Evolutionary conservation across 768 basidiomycete genomes (phyloP), one percentile per base, ranked within the genome.

Genomic region (Cubamyces sp.): DNA sequence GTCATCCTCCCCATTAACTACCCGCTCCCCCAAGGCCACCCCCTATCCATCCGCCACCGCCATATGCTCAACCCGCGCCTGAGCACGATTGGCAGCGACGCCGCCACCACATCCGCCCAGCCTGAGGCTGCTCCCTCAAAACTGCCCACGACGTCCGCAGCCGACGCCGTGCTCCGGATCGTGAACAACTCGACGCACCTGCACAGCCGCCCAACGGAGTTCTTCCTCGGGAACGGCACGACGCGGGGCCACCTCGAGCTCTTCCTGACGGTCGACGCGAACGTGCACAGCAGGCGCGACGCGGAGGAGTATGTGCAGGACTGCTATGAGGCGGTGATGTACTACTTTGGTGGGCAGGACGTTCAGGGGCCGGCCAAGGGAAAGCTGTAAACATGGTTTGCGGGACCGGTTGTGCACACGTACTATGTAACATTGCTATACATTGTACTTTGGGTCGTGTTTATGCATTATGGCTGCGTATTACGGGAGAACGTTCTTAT

Each of bases 251-350:
- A 72, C 39, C 59, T 86, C 40, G 58, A 59, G 1, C 48, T 84
- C 25, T 57, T 66, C 15, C 46, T 75, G 4, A 77, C 56, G 64
- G 81, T 74, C 65, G 84, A 86, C 50, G 71, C 68, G 6, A 82
- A 85, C 64, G 79, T 81, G 4, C 84, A 77, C 48, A 75, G 79
- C 2, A 72, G 75, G 5, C 72, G 57, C 1, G 62, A 79, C 9
- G 74, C 83, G 6, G 66, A 56, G 8, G 84, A 83, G 68, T 85
- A 82, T 81, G 59, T 86, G 52, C 68, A 72, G 9, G 84, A 86
- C 61, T 74, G 83, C 4, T 73, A 64, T 39, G 66, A 57, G 11
- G 79, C 77, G 0, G 61, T 74, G 11, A 37, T 70, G 28, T 74
- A 70, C 65, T 78, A 75, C 58, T 69, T 75, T 12, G 68, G 76